A percentile compares a stretch with the other conserved stretches of the same genome.
Conservation (phyloP, 306 rosid genomes). For the Dryas drummondii region DNA sequence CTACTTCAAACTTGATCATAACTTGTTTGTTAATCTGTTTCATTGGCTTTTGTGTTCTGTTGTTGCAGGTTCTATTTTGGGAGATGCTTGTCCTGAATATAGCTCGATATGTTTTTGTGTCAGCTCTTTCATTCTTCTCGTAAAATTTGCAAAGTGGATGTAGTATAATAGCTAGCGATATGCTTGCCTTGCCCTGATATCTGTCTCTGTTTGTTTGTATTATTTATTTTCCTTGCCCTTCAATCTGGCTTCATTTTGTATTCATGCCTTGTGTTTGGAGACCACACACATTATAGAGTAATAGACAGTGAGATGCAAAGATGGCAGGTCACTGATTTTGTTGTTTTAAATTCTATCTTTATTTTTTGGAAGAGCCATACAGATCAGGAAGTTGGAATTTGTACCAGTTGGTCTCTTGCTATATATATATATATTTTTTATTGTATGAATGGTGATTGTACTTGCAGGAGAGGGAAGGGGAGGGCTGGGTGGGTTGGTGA, state of each 20-base stretch:
- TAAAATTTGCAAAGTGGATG: neutral
- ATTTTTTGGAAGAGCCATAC: neutral
- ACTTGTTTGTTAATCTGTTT: neutral
- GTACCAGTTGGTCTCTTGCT: neutral
- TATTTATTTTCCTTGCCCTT: neutral
- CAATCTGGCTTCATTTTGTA: neutral
- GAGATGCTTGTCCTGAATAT: neutral
- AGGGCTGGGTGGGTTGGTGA: too few species aligned
- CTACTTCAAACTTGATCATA: neutral
- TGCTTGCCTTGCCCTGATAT: neutral
- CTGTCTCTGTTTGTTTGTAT: neutral
- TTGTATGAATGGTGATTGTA: neutral
- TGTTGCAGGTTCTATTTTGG: conserved; percentile 8
- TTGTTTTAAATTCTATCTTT: too few species aligned
- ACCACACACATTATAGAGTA: neutral
- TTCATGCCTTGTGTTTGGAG: neutral
- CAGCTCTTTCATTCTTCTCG: neutral
- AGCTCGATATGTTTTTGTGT: neutral
- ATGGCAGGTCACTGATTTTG: too few species aligned
- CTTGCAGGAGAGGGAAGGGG: too few species aligned
- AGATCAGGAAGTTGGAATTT: neutral
- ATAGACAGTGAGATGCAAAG: neutral
- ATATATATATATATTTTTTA: neutral
- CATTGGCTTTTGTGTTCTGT: neutral
- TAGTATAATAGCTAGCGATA: neutral